Evolutionary conservation across 2,329 filamentous ascomycete genomes (phyloP).

Genomic region (Pseudofabraea citricarpa): DNA sequence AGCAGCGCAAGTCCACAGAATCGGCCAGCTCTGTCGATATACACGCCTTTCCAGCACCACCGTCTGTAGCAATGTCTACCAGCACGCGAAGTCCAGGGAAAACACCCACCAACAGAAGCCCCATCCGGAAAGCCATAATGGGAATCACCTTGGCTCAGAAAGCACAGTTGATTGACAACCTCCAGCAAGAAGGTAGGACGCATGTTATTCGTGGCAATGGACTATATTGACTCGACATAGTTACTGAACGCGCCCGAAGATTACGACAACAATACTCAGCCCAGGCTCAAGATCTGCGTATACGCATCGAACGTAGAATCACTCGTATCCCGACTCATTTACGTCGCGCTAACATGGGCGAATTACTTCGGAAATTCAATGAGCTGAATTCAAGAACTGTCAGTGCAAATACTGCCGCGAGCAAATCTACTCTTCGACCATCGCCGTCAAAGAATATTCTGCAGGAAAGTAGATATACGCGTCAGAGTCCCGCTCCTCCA

Average conservation of each 20-base stretch:
- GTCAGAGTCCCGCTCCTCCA: slow-evolving; percentile 20
- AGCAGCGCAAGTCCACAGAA: slow-evolving; percentile 38
- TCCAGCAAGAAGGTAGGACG: slow-evolving; percentile 77
- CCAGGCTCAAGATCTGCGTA: slow-evolving; percentile 78
- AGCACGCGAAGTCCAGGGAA: slow-evolving; percentile 31
- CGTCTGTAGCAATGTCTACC: slow-evolving; percentile 21
- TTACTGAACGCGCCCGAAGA: slow-evolving; percentile 82
- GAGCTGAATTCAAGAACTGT: slow-evolving; percentile 7
- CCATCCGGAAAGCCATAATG: slow-evolving; percentile 55
- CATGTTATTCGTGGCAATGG: slow-evolving; percentile 10
- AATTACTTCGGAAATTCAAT: slow-evolving; percentile 45
- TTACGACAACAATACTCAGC: slow-evolving; percentile 84
- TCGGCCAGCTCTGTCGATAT: slow-evolving; percentile 20
- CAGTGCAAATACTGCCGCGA: neutral
- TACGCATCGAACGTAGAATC: slow-evolving; percentile 86
- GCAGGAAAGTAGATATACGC: slow-evolving; percentile 16
- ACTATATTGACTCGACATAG: slow-evolving; percentile 38
- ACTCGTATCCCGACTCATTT: slow-evolving; percentile 82
- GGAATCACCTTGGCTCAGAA: slow-evolving; percentile 70
- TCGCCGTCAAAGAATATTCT: slow-evolving; percentile 21
- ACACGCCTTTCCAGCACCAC: slow-evolving; percentile 21
- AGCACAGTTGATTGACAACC: slow-evolving; percentile 80
- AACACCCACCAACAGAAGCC: slow-evolving; percentile 45
- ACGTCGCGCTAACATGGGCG: slow-evolving; percentile 76
- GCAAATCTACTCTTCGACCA: neutral